Percentiles rank a stretch among this genome's conserved stretches.
phyloP scores from a whole-genome alignment of 2,329 filamentous ascomycete species.

The Samsoniella hepiali region DNA sequence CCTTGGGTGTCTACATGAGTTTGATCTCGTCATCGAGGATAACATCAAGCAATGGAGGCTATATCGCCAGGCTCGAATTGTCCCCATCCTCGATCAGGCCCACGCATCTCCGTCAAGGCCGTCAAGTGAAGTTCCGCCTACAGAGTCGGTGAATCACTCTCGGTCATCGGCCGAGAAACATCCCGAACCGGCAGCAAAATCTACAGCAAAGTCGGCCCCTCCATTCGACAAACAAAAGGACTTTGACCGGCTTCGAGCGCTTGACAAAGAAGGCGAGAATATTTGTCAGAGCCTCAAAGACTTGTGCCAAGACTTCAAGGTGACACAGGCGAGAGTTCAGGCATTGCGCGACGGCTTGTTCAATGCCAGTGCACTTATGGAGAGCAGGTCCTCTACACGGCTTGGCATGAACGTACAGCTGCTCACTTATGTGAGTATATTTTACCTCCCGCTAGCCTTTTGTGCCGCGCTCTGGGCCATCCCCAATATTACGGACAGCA shows the following conservation, averaged over 20 bases:
- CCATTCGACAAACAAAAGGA: neutral
- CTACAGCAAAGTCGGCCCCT: neutral
- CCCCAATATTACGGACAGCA: neutral
- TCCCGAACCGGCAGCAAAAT: neutral
- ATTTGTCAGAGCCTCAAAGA: neutral
- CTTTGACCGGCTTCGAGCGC: neutral
- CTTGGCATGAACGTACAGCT: neutral
- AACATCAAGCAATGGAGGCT: neutral
- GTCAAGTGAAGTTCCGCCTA: too few species aligned
- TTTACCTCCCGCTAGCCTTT: neutral
- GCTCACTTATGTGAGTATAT: neutral
- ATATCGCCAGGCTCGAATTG: neutral
- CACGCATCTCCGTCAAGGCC: too few species aligned
- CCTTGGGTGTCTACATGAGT: neutral
- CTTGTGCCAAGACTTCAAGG: neutral
- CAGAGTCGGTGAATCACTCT: too few species aligned
- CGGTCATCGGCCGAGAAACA: neutral
- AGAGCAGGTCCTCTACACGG: neutral
- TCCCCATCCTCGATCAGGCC: too few species aligned
- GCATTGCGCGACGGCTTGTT: neutral
- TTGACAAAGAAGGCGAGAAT: neutral
- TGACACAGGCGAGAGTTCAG: neutral
- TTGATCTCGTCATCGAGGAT: neutral
- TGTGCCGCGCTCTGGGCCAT: neutral
- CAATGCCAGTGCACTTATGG: neutral